Evolutionary conservation across 2,329 filamentous ascomycete species (phyloP).

Genomic region (Colletotrichum tofieldiae): DNA sequence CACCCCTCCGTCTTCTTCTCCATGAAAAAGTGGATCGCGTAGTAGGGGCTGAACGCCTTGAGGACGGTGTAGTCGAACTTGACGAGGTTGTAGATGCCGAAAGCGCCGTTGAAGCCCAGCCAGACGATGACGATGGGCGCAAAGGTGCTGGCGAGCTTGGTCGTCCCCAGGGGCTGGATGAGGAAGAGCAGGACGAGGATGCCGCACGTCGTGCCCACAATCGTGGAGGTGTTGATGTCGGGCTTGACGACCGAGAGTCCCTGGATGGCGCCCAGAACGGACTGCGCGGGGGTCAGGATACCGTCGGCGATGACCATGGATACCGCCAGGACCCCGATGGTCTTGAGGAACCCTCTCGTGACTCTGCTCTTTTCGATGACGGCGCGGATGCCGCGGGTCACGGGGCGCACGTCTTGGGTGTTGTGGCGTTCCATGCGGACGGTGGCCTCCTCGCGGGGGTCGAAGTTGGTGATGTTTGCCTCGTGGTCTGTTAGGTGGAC

Average conservation of each 20-base stretch:
- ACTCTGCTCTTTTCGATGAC: slow-evolving; percentile 71
- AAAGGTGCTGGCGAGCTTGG: slow-evolving; percentile 72
- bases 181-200: slow-evolving; percentile 76
- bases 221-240: slow-evolving; percentile 68
- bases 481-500: slow-evolving; percentile 46
- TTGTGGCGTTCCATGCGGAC: slow-evolving; percentile 72
- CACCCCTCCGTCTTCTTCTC: slow-evolving; percentile 74
- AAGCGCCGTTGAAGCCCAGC: slow-evolving; percentile 74
- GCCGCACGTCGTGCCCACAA: slow-evolving; percentile 75
- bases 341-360: slow-evolving; percentile 69
- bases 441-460: slow-evolving; percentile 69
- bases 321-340: slow-evolving; percentile 76
- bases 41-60: slow-evolving; percentile 72
- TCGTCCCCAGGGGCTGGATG: slow-evolving; percentile 76
- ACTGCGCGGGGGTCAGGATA: slow-evolving; percentile 79
- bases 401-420: slow-evolving; percentile 69
- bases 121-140: slow-evolving; percentile 79
- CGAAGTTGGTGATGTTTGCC: slow-evolving; percentile 72
- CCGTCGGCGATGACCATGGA: slow-evolving; percentile 78
- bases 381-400: slow-evolving; percentile 67
- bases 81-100: slow-evolving; percentile 75
- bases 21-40: slow-evolving; percentile 73
- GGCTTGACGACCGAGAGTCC: slow-evolving; percentile 72
- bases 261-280: slow-evolving; percentile 79
- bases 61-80: slow-evolving; percentile 68